phyloP scores from a whole-genome alignment of 257 asterid species.

The Plantago ovata region DNA sequence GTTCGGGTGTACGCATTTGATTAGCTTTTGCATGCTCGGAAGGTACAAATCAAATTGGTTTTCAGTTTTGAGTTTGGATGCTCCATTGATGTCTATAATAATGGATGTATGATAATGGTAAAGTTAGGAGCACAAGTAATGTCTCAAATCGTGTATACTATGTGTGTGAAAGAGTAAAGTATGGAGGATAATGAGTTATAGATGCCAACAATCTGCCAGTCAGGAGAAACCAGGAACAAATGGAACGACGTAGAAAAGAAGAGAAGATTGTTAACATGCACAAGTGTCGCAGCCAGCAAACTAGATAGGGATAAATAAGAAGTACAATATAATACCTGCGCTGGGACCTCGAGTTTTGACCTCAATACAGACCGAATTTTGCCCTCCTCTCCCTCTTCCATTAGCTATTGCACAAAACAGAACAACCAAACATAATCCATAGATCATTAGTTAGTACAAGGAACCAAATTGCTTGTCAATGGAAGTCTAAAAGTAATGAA shows the following conservation, averaged over 20 bases:
- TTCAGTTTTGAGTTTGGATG: not conserved
- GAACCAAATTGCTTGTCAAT: constrained; percentile 6
- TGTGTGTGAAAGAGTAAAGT: not conserved
- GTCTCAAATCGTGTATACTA: not conserved
- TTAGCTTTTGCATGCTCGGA: too few species aligned
- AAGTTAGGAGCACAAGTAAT: constrained; percentile 4
- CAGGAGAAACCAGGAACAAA: constrained; percentile 13
- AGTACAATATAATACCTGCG: constrained; percentile 59
- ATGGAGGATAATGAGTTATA: not conserved
- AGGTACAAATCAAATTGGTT: too few species aligned
- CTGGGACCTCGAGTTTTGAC: constrained; percentile 94
- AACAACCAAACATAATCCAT: constrained; percentile 14
- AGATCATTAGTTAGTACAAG: constrained; percentile 11
- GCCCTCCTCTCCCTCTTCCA: constrained; percentile 97
- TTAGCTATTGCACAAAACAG: constrained; percentile 43
- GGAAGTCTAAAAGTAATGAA: constrained; percentile 11
- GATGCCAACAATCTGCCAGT: not conserved
- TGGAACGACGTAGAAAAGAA: constrained; percentile 12
- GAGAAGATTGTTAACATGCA: constrained; percentile 3
- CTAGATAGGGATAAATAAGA: constrained; percentile 8
- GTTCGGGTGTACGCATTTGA: too few species aligned
- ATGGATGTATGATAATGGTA: not conserved
- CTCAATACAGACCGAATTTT: constrained; percentile 62
- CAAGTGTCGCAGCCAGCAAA: constrained; percentile 13
- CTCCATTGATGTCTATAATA: not conserved